Base-by-base conservation (phyloP, 768 basidiomycete species). In the Austroboletus eburneus region DNA sequence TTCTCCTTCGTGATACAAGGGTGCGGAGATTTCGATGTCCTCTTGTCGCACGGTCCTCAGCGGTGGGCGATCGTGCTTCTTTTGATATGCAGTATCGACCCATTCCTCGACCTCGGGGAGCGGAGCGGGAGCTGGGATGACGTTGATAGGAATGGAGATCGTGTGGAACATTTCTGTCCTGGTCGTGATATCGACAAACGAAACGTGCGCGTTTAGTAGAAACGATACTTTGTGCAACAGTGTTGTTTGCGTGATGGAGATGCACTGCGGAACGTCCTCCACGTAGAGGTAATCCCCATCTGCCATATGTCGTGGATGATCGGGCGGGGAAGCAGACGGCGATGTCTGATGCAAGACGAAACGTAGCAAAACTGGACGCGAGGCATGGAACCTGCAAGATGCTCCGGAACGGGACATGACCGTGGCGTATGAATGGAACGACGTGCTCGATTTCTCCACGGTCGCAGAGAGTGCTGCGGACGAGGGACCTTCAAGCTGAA, bases 31-130 rank as follows among this genome's bases (percentile, higher is more conserved):
- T 29, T 89, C 87, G 14, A 52, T 49, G 42, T 91, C 90, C 45
- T 88, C 87, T 30, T 76, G 68, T 43, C 90, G 72, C 30, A 81
- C 75, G 0, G 90, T 92, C 57, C 72, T 79, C 3, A 74, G 63
- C 2, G 90, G 90, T 7, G 90, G 90, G 3, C 78, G 76, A 57
- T 92, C 90, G 55, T 91, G 89, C 62, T 92, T 92, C 73, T 92
- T 92, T 57, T 79, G 81, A 64, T 92, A 92, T 7, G 85, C 87
- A 24, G 74, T 75, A 50, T 87, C 87, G 18, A 88, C 66, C 43
- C 79, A 78, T 45, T 73, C 76, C n/a, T 85, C 83, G 4, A 87
- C 79, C 60, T 90, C 81, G 5, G 86, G 87, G 18, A 88, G 77
- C n/a, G 84, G 84, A 0, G 90, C 87, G 14, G 83, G 76, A 2